These are phyloP conservation scores for Pinus taeda DNA, from an alignment of 75 land plant species.

Conservation along the genomic window DNA sequence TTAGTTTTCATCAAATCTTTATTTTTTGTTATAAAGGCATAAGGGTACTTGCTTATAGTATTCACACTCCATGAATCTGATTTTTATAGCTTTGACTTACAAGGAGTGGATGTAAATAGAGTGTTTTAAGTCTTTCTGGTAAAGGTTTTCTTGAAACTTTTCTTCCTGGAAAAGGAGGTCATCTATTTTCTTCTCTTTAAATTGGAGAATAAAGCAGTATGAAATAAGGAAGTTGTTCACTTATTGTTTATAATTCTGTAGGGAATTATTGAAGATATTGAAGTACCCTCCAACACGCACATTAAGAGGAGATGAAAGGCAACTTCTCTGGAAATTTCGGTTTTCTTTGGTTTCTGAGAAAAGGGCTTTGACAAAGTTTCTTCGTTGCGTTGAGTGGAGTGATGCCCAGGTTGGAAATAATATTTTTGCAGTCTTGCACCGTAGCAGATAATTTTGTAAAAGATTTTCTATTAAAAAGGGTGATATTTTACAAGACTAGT, in stretches of 20 bases:
- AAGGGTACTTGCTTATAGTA: no score
- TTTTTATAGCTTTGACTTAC: no score
- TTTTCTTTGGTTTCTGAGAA: constrained; percentile 90
- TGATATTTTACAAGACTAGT: neutral
- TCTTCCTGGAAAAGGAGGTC: no score
- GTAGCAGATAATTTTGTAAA: neutral
- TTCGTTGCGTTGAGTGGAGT: constrained; percentile 97
- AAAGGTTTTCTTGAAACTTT: no score
- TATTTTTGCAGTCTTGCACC: neutral
- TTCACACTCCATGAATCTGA: no score
- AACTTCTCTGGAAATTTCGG: constrained; percentile 90
- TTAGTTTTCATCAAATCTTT: no score
- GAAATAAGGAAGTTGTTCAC: neutral
- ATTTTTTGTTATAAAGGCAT: no score
- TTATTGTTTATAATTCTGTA: constrained; percentile 13
- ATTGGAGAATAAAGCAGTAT: neutral
- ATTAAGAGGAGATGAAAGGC: constrained; percentile 89
- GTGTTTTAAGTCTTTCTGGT: no score
- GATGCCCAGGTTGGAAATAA: constrained; percentile 71
- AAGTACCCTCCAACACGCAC: constrained; percentile 88
- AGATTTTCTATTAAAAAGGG: neutral
- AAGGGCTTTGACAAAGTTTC: constrained; percentile 89
- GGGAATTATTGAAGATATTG: constrained; percentile 77
- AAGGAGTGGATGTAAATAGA: no score
- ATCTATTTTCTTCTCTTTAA: neutral